These are phyloP conservation scores for Porphyrellus cyaneotinctus DNA, from an alignment of 768 basidiomycete species.

Conservation along the genomic window DNA sequence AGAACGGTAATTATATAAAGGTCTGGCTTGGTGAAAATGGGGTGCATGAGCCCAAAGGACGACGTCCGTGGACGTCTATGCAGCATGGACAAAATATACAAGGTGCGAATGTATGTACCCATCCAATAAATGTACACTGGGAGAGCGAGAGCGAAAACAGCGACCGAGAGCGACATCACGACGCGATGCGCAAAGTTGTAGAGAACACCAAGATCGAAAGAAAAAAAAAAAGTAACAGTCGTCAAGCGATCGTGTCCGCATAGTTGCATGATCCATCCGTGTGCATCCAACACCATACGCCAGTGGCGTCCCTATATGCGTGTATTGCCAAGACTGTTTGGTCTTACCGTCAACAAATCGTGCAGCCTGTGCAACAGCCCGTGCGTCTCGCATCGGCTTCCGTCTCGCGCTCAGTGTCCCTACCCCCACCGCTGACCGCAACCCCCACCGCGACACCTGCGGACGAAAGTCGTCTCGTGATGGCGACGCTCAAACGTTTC, in stretches of 20 bases:
- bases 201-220: not conserved
- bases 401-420: not conserved
- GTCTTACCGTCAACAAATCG: conserved; percentile 31
- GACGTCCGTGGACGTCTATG: not conserved
- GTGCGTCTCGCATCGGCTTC: conserved; percentile 16
- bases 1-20: too few relatives aligned
- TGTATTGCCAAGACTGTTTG: not conserved
- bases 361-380: conserved; percentile 39
- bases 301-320: too few relatives aligned
- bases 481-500: conserved; percentile 31
- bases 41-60: not conserved
- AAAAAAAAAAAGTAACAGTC: too few relatives aligned
- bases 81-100: not conserved
- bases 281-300: not conserved
- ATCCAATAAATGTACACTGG: conserved; percentile 9
- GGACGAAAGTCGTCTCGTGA: conserved; percentile 24
- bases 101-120: conserved; percentile 4
- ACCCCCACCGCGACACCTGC: conserved; percentile 2
- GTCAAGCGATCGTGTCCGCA: not conserved
- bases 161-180: conserved; percentile 3
- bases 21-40: too few relatives aligned
- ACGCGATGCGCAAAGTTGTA: not conserved
- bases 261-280: not conserved
- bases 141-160: not conserved
- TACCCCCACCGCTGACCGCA: not conserved